These are phyloP conservation scores for Rosa rugosa DNA, from an alignment of 306 rosid genomes.

Conservation along the genomic window DNA sequence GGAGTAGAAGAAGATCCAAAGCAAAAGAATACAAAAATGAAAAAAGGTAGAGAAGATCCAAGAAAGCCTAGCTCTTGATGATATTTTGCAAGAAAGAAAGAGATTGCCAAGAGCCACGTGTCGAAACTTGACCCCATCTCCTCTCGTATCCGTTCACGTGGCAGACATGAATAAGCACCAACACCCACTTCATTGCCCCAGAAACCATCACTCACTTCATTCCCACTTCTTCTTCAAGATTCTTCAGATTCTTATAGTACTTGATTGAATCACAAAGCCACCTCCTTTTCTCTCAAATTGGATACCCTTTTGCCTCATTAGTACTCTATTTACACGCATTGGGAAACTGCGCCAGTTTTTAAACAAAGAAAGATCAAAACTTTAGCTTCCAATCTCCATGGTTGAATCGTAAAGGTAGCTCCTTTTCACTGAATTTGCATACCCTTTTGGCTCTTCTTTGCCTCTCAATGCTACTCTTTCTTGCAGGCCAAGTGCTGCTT, in stretches of 20 bases:
- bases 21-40: background rate
- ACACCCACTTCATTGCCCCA: too few species aligned
- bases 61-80: background rate
- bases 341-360: background rate
- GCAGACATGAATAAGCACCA: slow-evolving; percentile 29
- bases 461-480: background rate
- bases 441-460: slow-evolving; percentile 7
- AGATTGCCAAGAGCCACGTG: slow-evolving; percentile 17
- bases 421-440: background rate
- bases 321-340: background rate
- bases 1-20: background rate
- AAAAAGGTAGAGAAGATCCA: background rate
- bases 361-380: background rate
- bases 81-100: background rate
- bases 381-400: background rate
- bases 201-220: background rate
- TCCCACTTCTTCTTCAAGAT: background rate
- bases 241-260: background rate
- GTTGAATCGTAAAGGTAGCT: background rate
- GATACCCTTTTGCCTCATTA: slow-evolving; percentile 7
- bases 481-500: background rate
- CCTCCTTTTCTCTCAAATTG: background rate
- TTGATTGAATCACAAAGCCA: background rate
- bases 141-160: slow-evolving; percentile 46
- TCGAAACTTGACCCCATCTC: background rate